Conservation (phyloP, 2,329 filamentous ascomycete genomes). For the Fusarium citri region DNA sequence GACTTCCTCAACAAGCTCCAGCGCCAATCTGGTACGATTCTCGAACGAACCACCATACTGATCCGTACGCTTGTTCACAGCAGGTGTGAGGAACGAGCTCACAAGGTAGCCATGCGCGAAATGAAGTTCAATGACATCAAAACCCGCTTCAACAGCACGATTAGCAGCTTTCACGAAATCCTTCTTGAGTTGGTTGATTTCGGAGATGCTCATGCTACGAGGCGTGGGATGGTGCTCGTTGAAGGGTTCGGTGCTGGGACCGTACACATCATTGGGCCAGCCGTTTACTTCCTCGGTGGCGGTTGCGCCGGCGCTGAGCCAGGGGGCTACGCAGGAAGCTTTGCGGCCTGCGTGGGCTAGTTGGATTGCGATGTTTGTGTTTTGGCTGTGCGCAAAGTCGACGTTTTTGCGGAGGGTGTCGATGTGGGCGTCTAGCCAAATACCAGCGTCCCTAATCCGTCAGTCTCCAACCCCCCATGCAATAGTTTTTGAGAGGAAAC, state of each 20-base stretch:
- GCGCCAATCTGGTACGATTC: conserved; percentile 74
- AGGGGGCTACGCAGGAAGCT: conserved; percentile 64
- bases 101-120: conserved; percentile 83
- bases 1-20: conserved; percentile 74
- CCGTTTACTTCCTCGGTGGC: conserved; percentile 63
- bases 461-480: no score
- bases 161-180: conserved; percentile 67
- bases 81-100: conserved; percentile 75
- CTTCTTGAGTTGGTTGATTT: conserved; percentile 73
- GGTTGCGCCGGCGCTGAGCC: conserved; percentile 58
- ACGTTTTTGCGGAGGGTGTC: conserved; percentile 67
- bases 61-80: conserved; percentile 76
- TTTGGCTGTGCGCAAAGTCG: conserved; percentile 76
- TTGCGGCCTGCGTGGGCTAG: conserved; percentile 76
- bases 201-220: conserved; percentile 71
- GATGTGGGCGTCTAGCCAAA: conserved; percentile 80
- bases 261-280: conserved; percentile 65
- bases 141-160: conserved; percentile 71
- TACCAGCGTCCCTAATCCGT: conserved; percentile 60
- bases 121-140: conserved; percentile 79
- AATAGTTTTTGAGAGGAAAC: background rate
- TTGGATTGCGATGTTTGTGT: conserved; percentile 74
- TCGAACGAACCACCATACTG: conserved; percentile 76
- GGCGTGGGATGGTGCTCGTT: conserved; percentile 69
- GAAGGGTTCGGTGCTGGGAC: conserved; percentile 63